A percentile compares a stretch with the other conserved stretches of the same genome.
These are phyloP conservation scores for Candida sp. DNA, from an alignment of 1,139 yeast species.

Conservation along the genomic window DNA sequence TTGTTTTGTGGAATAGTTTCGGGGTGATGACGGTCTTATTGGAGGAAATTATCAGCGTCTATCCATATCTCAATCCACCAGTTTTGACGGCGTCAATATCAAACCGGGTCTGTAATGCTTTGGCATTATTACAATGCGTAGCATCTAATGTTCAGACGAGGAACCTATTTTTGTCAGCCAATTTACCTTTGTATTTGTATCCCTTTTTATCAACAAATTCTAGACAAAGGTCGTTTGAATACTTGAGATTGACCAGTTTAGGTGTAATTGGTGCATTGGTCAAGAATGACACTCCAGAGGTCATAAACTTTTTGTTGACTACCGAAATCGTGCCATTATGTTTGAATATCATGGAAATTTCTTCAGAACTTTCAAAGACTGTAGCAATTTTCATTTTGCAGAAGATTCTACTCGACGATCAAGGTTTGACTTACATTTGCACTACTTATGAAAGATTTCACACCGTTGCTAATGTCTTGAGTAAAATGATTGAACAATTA, in stretches of 20 bases:
- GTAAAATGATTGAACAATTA: conserved; percentile 87
- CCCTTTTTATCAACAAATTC: conserved; percentile 93
- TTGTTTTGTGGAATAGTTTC: conserved; percentile 92
- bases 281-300: conserved; percentile 94
- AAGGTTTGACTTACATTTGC: conserved; percentile 88
- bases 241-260: conserved; percentile 83
- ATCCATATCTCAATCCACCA: conserved; percentile 88
- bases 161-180: conserved; percentile 80
- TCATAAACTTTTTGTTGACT: conserved; percentile 81
- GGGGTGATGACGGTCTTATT: conserved; percentile 93
- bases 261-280: conserved; percentile 98
- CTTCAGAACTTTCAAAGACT: conserved; percentile 90
- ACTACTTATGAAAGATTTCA: conserved; percentile 93
- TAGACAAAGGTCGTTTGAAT: conserved; percentile 90
- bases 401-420: conserved; percentile 86
- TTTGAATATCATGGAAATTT: conserved; percentile 90
- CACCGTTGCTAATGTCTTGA: conserved; percentile 87
- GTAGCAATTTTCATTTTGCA: conserved; percentile 96
- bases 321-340: conserved; percentile 97
- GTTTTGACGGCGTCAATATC: conserved; percentile 82
- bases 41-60: conserved; percentile 87
- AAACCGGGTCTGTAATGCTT: conserved; percentile 92
- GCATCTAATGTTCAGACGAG: conserved; percentile 94
- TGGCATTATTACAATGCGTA: conserved; percentile 92
- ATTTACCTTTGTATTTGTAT: conserved; percentile 85